Conservation (phyloP, 179 eudicot species). For the Spergularia azorica region DNA sequence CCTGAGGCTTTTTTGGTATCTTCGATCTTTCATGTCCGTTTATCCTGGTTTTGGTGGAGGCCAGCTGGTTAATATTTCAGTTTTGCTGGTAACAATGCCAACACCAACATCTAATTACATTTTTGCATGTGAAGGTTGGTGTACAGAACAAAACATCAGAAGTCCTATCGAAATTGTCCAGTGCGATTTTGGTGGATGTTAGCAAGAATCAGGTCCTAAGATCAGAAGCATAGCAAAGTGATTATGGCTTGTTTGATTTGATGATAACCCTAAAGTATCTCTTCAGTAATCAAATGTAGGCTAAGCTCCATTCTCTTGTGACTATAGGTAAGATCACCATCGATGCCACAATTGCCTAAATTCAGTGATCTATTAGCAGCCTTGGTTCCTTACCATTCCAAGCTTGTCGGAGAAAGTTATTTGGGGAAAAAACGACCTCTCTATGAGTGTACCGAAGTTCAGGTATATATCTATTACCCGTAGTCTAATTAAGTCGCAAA, state of each 20-base stretch:
- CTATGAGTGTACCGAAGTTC: conserved; percentile 76
- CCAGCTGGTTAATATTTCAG: too few species aligned
- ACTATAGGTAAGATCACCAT: conserved; percentile 68
- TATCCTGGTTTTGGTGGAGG: too few species aligned
- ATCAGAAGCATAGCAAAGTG: not conserved
- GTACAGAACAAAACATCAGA: conserved; percentile 78
- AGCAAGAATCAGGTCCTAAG: conserved; percentile 82
- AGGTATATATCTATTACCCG: conserved; percentile 44
- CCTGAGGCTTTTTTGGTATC: not conserved
- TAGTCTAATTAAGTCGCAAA: not conserved
- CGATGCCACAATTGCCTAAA: conserved; percentile 75
- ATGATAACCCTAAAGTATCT: not conserved
- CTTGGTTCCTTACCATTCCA: conserved; percentile 73
- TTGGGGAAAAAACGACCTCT: conserved; percentile 74
- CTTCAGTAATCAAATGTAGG: not conserved
- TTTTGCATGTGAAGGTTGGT: conserved; percentile 69
- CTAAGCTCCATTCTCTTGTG: conserved; percentile 10
- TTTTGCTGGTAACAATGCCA: too few species aligned
- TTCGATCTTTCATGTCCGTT: not conserved
- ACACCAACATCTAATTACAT: conserved; percentile 18
- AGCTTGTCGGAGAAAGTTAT: conserved; percentile 89
- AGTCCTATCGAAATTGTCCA: conserved; percentile 78
- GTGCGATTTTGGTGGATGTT: conserved; percentile 72
- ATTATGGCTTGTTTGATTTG: not conserved
- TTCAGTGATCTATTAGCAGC: conserved; percentile 58